Conservation (phyloP, 495 filamentous ascomycete species). For the Hyaloscypha variabilis region DNA sequence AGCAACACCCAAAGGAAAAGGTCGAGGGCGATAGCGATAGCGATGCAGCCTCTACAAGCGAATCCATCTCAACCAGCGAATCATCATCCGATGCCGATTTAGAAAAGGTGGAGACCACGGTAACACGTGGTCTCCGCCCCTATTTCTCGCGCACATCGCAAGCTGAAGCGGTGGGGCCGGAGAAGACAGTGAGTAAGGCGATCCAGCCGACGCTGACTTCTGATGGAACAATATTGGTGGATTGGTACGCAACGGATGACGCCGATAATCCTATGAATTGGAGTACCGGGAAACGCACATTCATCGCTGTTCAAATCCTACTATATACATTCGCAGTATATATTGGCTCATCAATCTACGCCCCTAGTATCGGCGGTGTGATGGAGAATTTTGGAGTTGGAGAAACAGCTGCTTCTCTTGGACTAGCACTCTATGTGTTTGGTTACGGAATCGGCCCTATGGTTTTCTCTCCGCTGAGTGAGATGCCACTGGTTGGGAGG, state of each 20-base stretch:
- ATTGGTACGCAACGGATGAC: conserved; percentile 56
- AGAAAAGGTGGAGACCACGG: conserved; percentile 7
- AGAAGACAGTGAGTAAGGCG: conserved; percentile 41
- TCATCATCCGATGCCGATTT: conserved; percentile 9
- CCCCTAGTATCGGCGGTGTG: conserved; percentile 43
- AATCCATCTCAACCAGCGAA: conserved; percentile 3
- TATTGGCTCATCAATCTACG: conserved; percentile 50
- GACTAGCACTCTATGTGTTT: conserved; percentile 57
- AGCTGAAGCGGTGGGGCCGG: conserved; percentile 2
- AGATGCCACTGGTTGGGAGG: conserved; percentile 67
- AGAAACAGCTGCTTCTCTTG: conserved; percentile 52
- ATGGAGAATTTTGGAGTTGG: conserved; percentile 51
- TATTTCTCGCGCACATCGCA: conserved; percentile 10
- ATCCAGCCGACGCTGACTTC: conserved; percentile 43
- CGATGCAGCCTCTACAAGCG: too few species aligned
- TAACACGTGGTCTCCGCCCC: conserved; percentile 5
- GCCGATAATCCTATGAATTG: conserved; percentile 58
- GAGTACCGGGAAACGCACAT: conserved; percentile 36
- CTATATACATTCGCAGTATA: conserved; percentile 50
- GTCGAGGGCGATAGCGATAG: not conserved
- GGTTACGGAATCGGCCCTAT: conserved; percentile 54
- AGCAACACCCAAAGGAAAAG: conserved; percentile 10
- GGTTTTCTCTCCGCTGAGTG: conserved; percentile 40
- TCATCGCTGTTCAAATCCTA: conserved; percentile 50
- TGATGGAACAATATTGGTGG: conserved; percentile 56